Conservation (phyloP, 2,329 filamentous ascomycete species). For the Fusarium torulosum region DNA sequence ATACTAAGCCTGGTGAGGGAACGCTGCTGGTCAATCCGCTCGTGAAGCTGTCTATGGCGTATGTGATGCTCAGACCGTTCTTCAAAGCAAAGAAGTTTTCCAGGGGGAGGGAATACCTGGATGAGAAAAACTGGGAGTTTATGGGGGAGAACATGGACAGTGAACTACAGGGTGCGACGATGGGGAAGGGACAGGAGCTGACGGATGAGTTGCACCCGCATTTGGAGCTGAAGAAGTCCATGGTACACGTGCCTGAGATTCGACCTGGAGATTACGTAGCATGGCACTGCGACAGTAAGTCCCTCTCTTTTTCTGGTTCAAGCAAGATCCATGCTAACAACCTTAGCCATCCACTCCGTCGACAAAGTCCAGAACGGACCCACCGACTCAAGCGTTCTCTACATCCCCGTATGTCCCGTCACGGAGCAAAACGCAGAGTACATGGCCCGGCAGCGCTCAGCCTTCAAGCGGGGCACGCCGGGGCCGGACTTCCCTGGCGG, state of each 20-base stretch:
- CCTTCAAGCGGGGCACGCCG: conserved; percentile 76
- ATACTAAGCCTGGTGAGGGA: conserved; percentile 79
- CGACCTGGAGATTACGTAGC: conserved; percentile 82
- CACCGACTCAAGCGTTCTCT: conserved; percentile 84
- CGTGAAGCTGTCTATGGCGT: conserved; percentile 79
- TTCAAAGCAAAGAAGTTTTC: conserved; percentile 67
- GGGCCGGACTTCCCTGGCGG: conserved; percentile 80
- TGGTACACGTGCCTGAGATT: conserved; percentile 78
- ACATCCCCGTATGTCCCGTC: conserved; percentile 88
- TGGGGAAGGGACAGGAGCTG: conserved; percentile 78
- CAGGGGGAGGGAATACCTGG: conserved; percentile 56
- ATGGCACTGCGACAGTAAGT: conserved; percentile 82
- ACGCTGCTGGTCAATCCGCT: conserved; percentile 87
- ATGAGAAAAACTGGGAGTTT: conserved; percentile 71
- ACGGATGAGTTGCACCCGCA: conserved; percentile 78
- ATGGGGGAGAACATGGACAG: conserved; percentile 63
- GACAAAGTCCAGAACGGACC: conserved; percentile 80
- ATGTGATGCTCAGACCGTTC: conserved; percentile 86
- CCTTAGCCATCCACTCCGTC: conserved; percentile 78
- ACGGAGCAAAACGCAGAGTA: conserved; percentile 81
- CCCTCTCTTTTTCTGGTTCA: background rate
- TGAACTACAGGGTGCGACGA: conserved; percentile 77
- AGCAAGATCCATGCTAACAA: conserved; percentile 9
- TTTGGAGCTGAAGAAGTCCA: conserved; percentile 73
- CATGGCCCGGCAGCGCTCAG: conserved; percentile 75